Conservation (phyloP, 495 filamentous ascomycete species). For the Lophium mytilinum region DNA sequence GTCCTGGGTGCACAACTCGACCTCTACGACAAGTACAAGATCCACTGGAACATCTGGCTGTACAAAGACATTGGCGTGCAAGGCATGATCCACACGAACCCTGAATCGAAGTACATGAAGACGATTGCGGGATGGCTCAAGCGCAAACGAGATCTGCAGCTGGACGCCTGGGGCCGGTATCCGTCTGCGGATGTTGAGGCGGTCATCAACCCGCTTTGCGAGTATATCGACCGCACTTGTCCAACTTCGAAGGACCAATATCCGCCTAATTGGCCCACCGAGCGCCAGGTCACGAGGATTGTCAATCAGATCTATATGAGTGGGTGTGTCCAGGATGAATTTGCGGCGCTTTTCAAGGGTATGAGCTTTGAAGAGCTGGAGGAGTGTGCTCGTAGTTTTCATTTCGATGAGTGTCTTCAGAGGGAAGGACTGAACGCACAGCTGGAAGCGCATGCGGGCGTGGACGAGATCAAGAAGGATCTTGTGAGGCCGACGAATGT, state of each 20-base stretch:
- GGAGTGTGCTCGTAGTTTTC: slow-evolving; percentile 48
- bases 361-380: slow-evolving; percentile 48
- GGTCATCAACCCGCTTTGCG: slow-evolving; percentile 34
- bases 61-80: slow-evolving; percentile 61
- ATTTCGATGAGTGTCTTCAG: slow-evolving; percentile 49
- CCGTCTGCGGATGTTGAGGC: slow-evolving; percentile 33
- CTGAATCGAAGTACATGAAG: slow-evolving; percentile 43
- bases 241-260: slow-evolving; percentile 42
- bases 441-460: slow-evolving; percentile 35
- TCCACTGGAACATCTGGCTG: slow-evolving; percentile 56
- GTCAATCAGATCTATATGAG: slow-evolving; percentile 48
- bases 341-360: slow-evolving; percentile 49
- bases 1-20: slow-evolving; percentile 48
- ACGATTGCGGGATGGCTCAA: slow-evolving; percentile 44
- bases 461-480: neutral
- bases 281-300: slow-evolving; percentile 45
- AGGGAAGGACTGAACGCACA: slow-evolving; percentile 50
- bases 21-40: slow-evolving; percentile 49
- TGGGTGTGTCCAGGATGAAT: slow-evolving; percentile 47
- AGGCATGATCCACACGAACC: slow-evolving; percentile 50
- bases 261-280: slow-evolving; percentile 49
- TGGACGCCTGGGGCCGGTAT: slow-evolving; percentile 50
- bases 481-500: slow-evolving; percentile 2
- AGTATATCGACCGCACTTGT: slow-evolving; percentile 38
- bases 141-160: slow-evolving; percentile 45